Conservation (phyloP, 2,329 filamentous ascomycete genomes). For the Monosporascus sp. region DNA sequence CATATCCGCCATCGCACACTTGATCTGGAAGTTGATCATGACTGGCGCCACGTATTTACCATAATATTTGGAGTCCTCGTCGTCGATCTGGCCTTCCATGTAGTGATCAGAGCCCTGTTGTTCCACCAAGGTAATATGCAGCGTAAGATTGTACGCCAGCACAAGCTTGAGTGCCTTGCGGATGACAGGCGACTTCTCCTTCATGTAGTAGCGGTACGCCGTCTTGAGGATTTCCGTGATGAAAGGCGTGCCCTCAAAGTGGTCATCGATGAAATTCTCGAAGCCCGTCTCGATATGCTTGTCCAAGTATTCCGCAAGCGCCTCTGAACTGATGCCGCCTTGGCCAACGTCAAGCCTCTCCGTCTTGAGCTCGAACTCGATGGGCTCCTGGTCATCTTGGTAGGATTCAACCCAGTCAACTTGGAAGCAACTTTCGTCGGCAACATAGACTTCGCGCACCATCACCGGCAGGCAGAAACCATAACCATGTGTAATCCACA, state of each 20-base stretch:
- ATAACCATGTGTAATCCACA: slow-evolving; percentile 96
- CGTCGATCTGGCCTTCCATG: slow-evolving; percentile 77
- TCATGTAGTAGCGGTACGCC: slow-evolving; percentile 85
- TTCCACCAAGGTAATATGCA: slow-evolving; percentile 92
- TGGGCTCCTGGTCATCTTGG: slow-evolving; percentile 61
- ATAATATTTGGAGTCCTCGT: slow-evolving; percentile 78
- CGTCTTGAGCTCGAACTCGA: slow-evolving; percentile 79
- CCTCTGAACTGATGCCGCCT: slow-evolving; percentile 75
- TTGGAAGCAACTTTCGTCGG: slow-evolving; percentile 86
- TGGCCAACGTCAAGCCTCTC: slow-evolving; percentile 84
- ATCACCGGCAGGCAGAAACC: slow-evolving; percentile 88
- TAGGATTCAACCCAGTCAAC: slow-evolving; percentile 89
- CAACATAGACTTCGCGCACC: slow-evolving; percentile 88
- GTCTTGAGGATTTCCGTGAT: slow-evolving; percentile 95
- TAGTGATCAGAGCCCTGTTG: slow-evolving; percentile 75
- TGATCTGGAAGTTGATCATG: slow-evolving; percentile 99
- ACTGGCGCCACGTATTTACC: slow-evolving; percentile 90
- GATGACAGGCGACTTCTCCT: slow-evolving; percentile 82
- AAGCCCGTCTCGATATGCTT: slow-evolving; percentile 90
- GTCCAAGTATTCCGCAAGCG: slow-evolving; percentile 88
- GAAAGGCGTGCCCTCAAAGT: slow-evolving; percentile 93
- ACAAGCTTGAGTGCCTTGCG: slow-evolving; percentile 94
- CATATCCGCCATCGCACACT: slow-evolving; percentile 94
- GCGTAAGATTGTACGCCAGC: slow-evolving; percentile 89
- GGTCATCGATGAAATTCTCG: slow-evolving; percentile 89